phyloP scores from a whole-genome alignment of 208 protist species.

The Dictyostelium gargantuum region DNA sequence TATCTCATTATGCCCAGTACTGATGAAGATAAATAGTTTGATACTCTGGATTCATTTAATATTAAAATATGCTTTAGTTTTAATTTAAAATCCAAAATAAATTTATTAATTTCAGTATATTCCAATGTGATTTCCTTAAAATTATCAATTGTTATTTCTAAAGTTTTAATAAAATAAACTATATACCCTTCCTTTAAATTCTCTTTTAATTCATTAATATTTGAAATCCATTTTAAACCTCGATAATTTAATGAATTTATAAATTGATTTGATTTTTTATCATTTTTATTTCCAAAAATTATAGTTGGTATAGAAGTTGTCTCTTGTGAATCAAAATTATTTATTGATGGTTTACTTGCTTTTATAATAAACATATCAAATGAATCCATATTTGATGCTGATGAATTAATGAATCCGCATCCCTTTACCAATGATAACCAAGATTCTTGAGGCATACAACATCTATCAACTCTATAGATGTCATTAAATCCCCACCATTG shows the following conservation, averaged over 20 bases:
- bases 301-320: no score
- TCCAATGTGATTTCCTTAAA: neutral
- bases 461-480: neutral
- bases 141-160: neutral
- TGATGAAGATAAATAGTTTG: neutral
- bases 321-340: no score
- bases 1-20: neutral
- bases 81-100: neutral
- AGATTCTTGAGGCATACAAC: neutral
- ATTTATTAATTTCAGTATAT: constrained; percentile 29
- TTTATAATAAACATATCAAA: no score
- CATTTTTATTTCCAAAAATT: no score
- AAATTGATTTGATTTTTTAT: no score
- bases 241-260: no score
- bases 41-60: neutral
- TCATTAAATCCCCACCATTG: constrained; percentile 15
- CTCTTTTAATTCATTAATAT: no score
- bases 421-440: neutral
- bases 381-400: no score
- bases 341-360: no score
- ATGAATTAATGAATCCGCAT: neutral
- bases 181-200: no score
- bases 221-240: no score
- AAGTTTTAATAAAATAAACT: no score
- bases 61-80: neutral